These are phyloP conservation scores for Fusarium sp. DNA, from an alignment of 2,329 filamentous ascomycete genomes.

Conservation along the genomic window DNA sequence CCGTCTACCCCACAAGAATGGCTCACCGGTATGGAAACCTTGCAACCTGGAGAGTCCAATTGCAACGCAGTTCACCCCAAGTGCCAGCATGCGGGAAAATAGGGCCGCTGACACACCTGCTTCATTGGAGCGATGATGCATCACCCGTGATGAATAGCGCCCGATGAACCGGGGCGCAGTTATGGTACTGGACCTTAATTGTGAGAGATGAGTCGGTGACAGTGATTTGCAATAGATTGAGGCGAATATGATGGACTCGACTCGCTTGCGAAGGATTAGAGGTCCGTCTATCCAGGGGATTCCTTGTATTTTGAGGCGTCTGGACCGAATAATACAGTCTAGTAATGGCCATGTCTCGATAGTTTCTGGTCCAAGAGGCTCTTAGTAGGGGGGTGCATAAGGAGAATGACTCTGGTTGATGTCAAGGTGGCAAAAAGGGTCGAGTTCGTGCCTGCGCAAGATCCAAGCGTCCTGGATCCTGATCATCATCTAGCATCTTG, in stretches of 20 bases:
- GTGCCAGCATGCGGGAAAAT: constrained; percentile 20
- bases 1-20: constrained; percentile 41
- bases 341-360: constrained; percentile 3
- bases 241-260: constrained; percentile 6
- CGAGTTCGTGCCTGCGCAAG: constrained; percentile 26
- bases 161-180: constrained; percentile 30
- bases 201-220: background rate
- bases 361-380: constrained; percentile 18
- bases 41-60: constrained; percentile 39
- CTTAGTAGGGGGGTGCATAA: constrained; percentile 35
- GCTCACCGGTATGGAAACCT: constrained; percentile 44
- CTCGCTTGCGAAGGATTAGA: constrained; percentile 6
- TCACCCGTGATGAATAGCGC: constrained; percentile 10
- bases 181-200: constrained; percentile 6
- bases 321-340: constrained; percentile 3
- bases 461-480: constrained; percentile 30
- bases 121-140: constrained; percentile 30
- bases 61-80: constrained; percentile 10
- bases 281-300: constrained; percentile 24
- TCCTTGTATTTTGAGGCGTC: constrained; percentile 16
- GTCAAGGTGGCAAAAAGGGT: constrained; percentile 27
- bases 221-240: constrained; percentile 15
- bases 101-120: constrained; percentile 37
- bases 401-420: constrained; percentile 26
- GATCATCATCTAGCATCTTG: constrained; percentile 2